Evolutionary conservation across 306 rosid genomes (phyloP).

Genomic region (Vigna hirtella): DNA sequence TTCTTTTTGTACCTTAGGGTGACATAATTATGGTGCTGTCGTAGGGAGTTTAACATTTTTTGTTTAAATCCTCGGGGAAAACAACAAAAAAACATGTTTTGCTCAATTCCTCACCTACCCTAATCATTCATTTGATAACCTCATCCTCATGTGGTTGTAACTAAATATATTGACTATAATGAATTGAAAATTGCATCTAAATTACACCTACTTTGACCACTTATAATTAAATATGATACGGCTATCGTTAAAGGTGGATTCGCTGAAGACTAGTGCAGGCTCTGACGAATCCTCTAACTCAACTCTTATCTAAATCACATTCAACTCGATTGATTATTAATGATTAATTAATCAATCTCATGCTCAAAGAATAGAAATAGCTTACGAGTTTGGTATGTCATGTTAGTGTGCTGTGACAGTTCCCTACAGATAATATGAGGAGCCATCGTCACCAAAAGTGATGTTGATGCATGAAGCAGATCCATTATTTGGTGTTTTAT

Average conservation of each 20-base stretch:
- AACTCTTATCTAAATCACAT: slow-evolving; percentile 8
- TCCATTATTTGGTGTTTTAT: background rate
- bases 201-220: slow-evolving; percentile 33
- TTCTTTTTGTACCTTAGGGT: slow-evolving; percentile 10
- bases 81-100: background rate
- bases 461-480: slow-evolving; percentile 13
- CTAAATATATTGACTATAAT: background rate
- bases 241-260: slow-evolving; percentile 26
- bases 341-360: background rate
- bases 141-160: background rate
- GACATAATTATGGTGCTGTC: slow-evolving; percentile 24
- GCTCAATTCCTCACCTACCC: slow-evolving; percentile 7
- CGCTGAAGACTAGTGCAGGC: slow-evolving; percentile 5
- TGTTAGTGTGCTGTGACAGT: background rate
- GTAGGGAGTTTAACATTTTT: slow-evolving; percentile 17
- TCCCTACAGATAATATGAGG: slow-evolving; percentile 3
- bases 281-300: slow-evolving; percentile 1
- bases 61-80: background rate
- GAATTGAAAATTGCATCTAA: slow-evolving; percentile 24
- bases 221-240: slow-evolving; percentile 27
- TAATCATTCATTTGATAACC: slow-evolving; percentile 9
- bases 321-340: background rate
- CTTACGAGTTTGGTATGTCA: background rate
- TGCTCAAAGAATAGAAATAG: background rate
- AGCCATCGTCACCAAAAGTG: slow-evolving; percentile 10